phyloP scores from a whole-genome alignment of 2,329 filamentous ascomycete species.

The Colletotrichum noveboracense region DNA sequence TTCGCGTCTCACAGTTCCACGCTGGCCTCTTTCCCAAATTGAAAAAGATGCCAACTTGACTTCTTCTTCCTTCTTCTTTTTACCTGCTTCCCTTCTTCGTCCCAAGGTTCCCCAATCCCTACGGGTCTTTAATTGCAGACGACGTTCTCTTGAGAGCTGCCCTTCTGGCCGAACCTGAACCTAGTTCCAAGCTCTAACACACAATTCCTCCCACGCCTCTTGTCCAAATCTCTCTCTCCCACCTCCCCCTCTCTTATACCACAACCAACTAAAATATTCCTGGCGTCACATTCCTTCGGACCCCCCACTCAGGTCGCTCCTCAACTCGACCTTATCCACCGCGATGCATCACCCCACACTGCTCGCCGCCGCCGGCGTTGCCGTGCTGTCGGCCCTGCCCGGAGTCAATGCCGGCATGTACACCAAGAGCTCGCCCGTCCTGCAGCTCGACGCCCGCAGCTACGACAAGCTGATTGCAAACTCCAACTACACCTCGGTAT shows the following conservation, averaged over 20 bases:
- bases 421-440: conserved; percentile 82
- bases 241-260: neutral
- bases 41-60: conserved; percentile 29
- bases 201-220: neutral
- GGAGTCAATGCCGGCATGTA: conserved; percentile 77
- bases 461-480: conserved; percentile 85
- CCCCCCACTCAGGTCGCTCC: neutral
- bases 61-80: neutral
- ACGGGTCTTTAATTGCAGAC: neutral
- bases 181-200: neutral
- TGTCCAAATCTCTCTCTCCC: neutral
- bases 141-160: neutral
- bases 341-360: conserved; percentile 60
- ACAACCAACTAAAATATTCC: neutral
- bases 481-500: conserved; percentile 90
- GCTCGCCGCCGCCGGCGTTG: conserved; percentile 61
- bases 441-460: conserved; percentile 79
- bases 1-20: conserved; percentile 37
- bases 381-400: conserved; percentile 70
- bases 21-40: conserved; percentile 46
- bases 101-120: neutral
- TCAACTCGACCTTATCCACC: conserved; percentile 19
- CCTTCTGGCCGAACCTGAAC: neutral
- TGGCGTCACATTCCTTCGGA: conserved; percentile 17
- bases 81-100: neutral